Percentiles rank a stretch among this genome's conserved stretches.
These are phyloP conservation scores for Solanum aculeatissimum DNA, from an alignment of 305 asterid species.

Conservation along the genomic window DNA sequence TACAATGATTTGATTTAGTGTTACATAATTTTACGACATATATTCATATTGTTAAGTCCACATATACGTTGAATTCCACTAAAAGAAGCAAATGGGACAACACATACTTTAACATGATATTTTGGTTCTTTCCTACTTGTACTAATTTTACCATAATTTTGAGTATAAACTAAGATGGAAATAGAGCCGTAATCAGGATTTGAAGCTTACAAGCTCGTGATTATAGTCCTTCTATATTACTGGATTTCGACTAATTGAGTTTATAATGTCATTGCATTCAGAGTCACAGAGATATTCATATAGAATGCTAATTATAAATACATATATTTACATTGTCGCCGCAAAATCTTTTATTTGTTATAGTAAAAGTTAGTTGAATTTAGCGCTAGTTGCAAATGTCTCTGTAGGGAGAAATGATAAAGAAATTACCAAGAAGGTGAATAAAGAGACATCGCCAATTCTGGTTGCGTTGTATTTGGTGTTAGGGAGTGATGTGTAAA, in stretches of 20 bases:
- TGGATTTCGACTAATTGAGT: too few species aligned
- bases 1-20: not conserved
- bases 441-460: conserved; percentile 20
- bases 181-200: not conserved
- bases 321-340: too few species aligned
- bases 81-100: not conserved
- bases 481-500: conserved; percentile 29
- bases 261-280: too few species aligned
- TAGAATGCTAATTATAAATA: too few species aligned
- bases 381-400: not conserved
- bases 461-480: conserved; percentile 15
- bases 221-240: too few species aligned
- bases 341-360: too few species aligned
- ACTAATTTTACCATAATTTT: not conserved
- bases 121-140: not conserved
- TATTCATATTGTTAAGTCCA: too few species aligned
- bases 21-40: not conserved
- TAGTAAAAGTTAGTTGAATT: too few species aligned
- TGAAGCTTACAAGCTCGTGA: too few species aligned
- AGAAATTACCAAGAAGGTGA: conserved; percentile 31
- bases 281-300: too few species aligned
- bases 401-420: not conserved
- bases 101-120: not conserved
- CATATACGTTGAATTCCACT: not conserved
- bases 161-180: not conserved